Percentiles rank a stretch among this genome's conserved stretches.
Evolutionary conservation across 805 yeast species (phyloP).

Genomic region (Hermanozyma aechmeae): DNA sequence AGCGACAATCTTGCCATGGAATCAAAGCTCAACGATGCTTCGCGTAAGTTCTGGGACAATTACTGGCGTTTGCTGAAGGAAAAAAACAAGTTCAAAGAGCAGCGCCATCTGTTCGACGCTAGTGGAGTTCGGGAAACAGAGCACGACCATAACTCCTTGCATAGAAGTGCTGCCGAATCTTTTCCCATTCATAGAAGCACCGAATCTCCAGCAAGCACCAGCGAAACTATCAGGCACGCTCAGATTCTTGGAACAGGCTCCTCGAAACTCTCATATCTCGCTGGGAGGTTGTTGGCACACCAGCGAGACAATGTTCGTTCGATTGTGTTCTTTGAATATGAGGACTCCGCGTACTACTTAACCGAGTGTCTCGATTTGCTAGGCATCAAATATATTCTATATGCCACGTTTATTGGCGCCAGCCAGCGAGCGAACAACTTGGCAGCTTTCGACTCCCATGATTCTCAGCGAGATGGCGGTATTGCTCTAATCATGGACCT

Average conservation of each 20-base stretch:
- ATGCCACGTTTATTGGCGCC: constrained; percentile 50
- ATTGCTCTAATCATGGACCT: constrained; percentile 57
- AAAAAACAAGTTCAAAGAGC: constrained; percentile 25
- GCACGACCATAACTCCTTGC: too few relatives aligned
- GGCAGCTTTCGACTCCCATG: constrained; percentile 37
- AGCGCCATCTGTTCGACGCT: too few relatives aligned
- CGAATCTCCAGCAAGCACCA: constrained; percentile 1
- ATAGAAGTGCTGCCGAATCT: background rate
- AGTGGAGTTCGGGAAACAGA: too few relatives aligned
- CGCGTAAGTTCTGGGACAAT: constrained; percentile 41
- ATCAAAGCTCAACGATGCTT: constrained; percentile 20
- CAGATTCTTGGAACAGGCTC: constrained; percentile 53
- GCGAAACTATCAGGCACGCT: constrained; percentile 19
- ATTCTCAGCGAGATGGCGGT: constrained; percentile 29
- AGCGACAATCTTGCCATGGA: constrained; percentile 17
- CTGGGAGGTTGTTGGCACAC: constrained; percentile 45
- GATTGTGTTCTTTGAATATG: constrained; percentile 61
- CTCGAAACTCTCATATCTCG: constrained; percentile 52
- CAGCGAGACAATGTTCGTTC: constrained; percentile 40
- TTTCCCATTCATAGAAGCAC: background rate
- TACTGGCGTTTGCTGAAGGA: constrained; percentile 42
- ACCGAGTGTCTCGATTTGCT: constrained; percentile 55
- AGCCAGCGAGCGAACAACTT: constrained; percentile 44
- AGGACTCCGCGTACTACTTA: constrained; percentile 60
- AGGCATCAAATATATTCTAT: constrained; percentile 53